Percentiles rank a stretch among this genome's conserved stretches.
phyloP scores from a whole-genome alignment of 768 basidiomycete species.

The Leccinum olivaceopallidum region DNA sequence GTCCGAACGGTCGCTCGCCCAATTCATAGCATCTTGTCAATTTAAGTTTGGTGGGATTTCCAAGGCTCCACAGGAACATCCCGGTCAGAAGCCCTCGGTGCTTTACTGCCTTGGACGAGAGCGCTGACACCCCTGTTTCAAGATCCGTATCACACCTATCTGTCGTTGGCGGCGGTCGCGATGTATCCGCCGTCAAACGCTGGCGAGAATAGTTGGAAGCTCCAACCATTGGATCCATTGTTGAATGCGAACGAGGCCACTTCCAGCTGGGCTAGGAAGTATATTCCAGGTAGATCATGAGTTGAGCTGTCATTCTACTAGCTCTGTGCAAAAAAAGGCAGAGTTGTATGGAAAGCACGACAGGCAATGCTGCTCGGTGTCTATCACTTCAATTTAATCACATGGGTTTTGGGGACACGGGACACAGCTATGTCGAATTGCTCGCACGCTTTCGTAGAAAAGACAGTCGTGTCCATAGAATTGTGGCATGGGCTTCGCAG shows the following conservation, averaged over 20 bases:
- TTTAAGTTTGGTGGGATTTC: slow-evolving; percentile 88
- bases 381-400: no score
- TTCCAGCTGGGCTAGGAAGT: slow-evolving; percentile 60
- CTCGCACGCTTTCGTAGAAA: no score
- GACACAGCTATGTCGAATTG: no score
- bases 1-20: slow-evolving; percentile 51
- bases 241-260: slow-evolving; percentile 72
- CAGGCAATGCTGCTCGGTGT: no score
- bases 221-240: slow-evolving; percentile 63
- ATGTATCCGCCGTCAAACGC: slow-evolving; percentile 52
- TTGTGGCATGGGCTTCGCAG: no score
- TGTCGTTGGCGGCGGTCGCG: slow-evolving; percentile 80
- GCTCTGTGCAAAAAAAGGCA: not conserved
- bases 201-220: slow-evolving; percentile 48
- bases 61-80: slow-evolving; percentile 76
- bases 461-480: no score
- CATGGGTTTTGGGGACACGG: no score
- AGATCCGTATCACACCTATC: slow-evolving; percentile 97
- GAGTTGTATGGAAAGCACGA: no score
- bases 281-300: slow-evolving; percentile 45
- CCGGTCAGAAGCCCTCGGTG: slow-evolving; percentile 51
- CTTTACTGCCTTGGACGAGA: not conserved
- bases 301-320: not conserved
- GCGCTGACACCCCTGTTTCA: slow-evolving; percentile 15
- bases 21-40: slow-evolving; percentile 76